Conservation (phyloP, 2,329 filamentous ascomycete species). For the Trichoderma koningiopsis region DNA sequence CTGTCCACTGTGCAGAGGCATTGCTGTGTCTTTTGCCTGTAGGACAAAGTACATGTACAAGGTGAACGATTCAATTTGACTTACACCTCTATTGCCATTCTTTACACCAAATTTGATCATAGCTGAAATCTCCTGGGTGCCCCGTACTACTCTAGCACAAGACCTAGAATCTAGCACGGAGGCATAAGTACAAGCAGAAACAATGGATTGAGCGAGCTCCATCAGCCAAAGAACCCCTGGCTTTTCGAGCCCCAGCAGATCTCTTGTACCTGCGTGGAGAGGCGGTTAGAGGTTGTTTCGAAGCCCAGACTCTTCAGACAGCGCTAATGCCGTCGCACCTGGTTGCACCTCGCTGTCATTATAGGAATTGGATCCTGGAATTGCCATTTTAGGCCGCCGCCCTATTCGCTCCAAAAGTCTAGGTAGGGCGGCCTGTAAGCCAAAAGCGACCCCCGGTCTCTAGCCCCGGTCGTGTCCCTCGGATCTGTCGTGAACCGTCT, state of each 20-base stretch:
- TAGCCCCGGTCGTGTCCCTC: slow-evolving; percentile 2
- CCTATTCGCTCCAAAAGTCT: neutral
- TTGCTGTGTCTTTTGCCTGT: neutral
- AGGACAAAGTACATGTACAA: neutral
- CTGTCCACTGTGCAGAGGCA: neutral
- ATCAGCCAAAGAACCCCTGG: neutral
- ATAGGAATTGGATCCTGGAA: slow-evolving; percentile 3
- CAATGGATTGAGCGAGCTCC: slow-evolving; percentile 8
- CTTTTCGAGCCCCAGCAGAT: slow-evolving; percentile 5
- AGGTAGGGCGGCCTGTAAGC: neutral
- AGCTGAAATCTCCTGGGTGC: neutral
- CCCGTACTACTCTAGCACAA: neutral
- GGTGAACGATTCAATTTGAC: neutral
- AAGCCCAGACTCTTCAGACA: slow-evolving; percentile 16
- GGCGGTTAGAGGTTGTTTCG: slow-evolving; percentile 21
- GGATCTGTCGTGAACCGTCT: slow-evolving; percentile 19
- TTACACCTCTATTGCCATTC: neutral
- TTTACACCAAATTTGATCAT: neutral
- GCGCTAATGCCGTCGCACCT: slow-evolving; percentile 19
- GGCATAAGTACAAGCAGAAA: neutral
- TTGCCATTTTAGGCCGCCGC: neutral
- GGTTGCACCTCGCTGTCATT: slow-evolving; percentile 6
- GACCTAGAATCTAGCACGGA: neutral
- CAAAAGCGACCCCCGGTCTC: neutral
- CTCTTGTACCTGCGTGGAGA: slow-evolving; percentile 21